Percentiles rank a stretch among this genome's conserved stretches.
Evolutionary conservation across 345 rosid species (phyloP).

Genomic region (Raphanus sativus): DNA sequence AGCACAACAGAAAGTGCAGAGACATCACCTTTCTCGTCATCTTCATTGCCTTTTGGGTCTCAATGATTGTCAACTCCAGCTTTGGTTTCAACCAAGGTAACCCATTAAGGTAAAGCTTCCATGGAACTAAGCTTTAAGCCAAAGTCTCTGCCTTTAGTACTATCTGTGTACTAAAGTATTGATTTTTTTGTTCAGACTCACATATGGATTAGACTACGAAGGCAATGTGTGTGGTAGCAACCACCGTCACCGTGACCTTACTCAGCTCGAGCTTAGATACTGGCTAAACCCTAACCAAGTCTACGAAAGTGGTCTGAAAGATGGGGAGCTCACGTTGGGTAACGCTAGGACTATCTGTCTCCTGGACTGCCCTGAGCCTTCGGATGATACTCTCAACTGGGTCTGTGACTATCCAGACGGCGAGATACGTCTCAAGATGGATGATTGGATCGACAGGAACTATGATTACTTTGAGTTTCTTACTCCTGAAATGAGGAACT

Average conservation of each 20-base stretch:
- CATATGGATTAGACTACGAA: slow-evolving; percentile 89
- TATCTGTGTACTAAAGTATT: slow-evolving; percentile 12
- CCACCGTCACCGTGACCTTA: slow-evolving; percentile 73
- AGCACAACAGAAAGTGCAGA: slow-evolving; percentile 89
- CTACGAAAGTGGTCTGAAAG: slow-evolving; percentile 86
- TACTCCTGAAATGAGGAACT: slow-evolving; percentile 85
- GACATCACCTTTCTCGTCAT: slow-evolving; percentile 79
- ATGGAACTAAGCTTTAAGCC: background rate
- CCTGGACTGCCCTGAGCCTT: slow-evolving; percentile 82
- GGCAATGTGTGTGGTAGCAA: slow-evolving; percentile 94
- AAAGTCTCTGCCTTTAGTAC: slow-evolving; percentile 22
- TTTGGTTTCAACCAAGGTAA: slow-evolving; percentile 94
- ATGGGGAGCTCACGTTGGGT: slow-evolving; percentile 62
- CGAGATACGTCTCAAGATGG: slow-evolving; percentile 70
- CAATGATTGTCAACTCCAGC: slow-evolving; percentile 99
- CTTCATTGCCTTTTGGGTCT: slow-evolving; percentile 90
- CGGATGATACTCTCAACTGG: slow-evolving; percentile 82
- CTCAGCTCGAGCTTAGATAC: slow-evolving; percentile 73
- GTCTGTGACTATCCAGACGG: slow-evolving; percentile 99
- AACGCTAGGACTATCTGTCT: slow-evolving; percentile 86
- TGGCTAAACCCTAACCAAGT: slow-evolving; percentile 97
- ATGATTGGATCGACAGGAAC: slow-evolving; percentile 87
- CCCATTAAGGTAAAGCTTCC: slow-evolving; percentile 60
- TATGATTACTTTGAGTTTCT: slow-evolving; percentile 93
- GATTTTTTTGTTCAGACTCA: slow-evolving; percentile 57